Evolutionary conservation across 2,329 filamentous ascomycete species (phyloP), one percentile per base, ranked within the genome.

Genomic region (Scedosporium boydii): DNA sequence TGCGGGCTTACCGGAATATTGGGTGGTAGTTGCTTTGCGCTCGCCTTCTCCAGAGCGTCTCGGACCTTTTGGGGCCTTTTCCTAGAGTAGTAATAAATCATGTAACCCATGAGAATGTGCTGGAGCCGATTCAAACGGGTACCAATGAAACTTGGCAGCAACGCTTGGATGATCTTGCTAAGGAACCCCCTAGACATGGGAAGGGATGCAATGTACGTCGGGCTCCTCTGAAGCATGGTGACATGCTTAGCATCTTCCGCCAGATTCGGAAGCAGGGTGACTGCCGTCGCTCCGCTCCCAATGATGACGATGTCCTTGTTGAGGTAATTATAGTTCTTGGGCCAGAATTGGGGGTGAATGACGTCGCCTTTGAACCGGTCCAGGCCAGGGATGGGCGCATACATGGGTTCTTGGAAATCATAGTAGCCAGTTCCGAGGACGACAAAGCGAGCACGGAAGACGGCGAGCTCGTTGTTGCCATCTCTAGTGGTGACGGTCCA

Each of bases 161-260:
- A 68, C 2, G 70, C 70, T 7, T 75, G 76, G 3, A 82, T 64
- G 1, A 75, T 67, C 5, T 66, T 70, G 46, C 77, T 71, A 2
- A 76, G 58, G 1, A 65, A 63, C 48, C 77, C 77, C 6, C 69
- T 69, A 26, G 79, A 12, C 10, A 12, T 77, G 0, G 80, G 74
- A 1, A 85, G 67, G n/a, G 82, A 76, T 51, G 88, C 67, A 62
- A 93, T 80, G 68, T 90, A 93, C 0, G 81, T 82, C 0, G 91
- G 91, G 57, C 86, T 91, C 63, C 91, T 85, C 74, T 96, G 91
- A 2, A 96, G 80, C 84, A 93, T 91, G 1, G 89, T 93, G 34
- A 91, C 85, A 12, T 83, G 81, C 4, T 74, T 75, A 3, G 88
- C 89, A 48, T 81, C 83, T 53, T 88, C 76, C 0, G 86, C 84